Evolutionary conservation across 371 early-diverging fungal species (phyloP).

Genomic region (Apophysomyces variabilis): DNA sequence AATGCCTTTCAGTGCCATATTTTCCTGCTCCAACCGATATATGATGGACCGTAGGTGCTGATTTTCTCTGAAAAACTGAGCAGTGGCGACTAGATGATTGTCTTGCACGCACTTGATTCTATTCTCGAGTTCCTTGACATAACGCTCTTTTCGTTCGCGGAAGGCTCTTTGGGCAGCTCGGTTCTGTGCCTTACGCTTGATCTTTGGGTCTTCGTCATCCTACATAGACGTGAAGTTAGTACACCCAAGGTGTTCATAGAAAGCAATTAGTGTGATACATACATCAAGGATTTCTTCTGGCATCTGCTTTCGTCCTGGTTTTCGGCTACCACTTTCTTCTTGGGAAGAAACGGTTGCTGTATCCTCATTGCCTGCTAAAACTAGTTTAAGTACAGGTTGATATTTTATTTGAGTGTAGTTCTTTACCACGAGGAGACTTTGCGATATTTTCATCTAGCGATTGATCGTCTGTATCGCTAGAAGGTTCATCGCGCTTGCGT

Average conservation of each 20-base stretch:
- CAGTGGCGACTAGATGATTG: constrained; percentile 36
- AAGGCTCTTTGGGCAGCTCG: constrained; percentile 80
- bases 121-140: constrained; percentile 68
- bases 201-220: constrained; percentile 49
- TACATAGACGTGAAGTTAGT: neutral
- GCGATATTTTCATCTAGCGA: constrained; percentile 34
- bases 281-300: constrained; percentile 27
- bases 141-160: constrained; percentile 74
- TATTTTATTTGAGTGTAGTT: constrained; percentile 4
- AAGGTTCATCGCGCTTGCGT: constrained; percentile 35
- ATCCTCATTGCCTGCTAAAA: constrained; percentile 11
- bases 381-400: neutral
- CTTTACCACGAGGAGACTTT: constrained; percentile 35
- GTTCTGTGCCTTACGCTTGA: constrained; percentile 78
- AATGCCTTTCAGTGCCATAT: constrained; percentile 42
- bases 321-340: constrained; percentile 24
- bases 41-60: constrained; percentile 41
- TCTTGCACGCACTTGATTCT: constrained; percentile 65
- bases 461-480: constrained; percentile 30
- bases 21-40: constrained; percentile 44
- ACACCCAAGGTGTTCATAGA: too few species aligned
- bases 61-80: constrained; percentile 47
- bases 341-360: constrained; percentile 9
- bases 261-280: constrained; percentile 3
- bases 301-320: constrained; percentile 43